Base-by-base conservation (phyloP, 257 asterid genomes). In the Agastache rugosa region DNA sequence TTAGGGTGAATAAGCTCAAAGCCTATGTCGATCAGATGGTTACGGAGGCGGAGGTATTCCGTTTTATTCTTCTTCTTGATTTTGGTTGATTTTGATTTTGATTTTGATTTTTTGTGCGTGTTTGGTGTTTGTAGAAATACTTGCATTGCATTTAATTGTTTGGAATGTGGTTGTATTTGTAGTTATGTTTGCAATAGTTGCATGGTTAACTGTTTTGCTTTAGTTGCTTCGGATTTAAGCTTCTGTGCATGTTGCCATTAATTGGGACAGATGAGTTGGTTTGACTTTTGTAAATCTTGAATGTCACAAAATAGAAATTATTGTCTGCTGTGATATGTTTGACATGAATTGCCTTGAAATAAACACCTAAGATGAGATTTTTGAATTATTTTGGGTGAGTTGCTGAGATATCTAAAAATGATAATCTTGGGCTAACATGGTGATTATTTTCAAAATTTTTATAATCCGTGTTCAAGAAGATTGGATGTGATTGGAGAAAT, bases 21-120 rank as follows among this genome's bases (percentile, higher is more conserved):
- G 87, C 84, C 17, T 91, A 93, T 80, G 98, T 93, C 8, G 97
- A 93, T 77, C 88, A 82, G 83, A 93, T 93, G 98, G 90, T 93
- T 74, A 50, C 56, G 71, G 97, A 93, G 81, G 90, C 98, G 11
- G 88, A 93, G 98, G 98, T 93, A 80, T 34, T 68, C 17, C 11
- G 0, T 47, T n/a, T 63, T 20, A 0, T 11, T 5, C 61, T 31
- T 16, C 4, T 42, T 42, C 6, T 31, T 3, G 37, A 31, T 31
- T 31, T 31, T 31, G 37, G 37, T 31, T 5, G 37, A 31, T 31
- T 31, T 31, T 58, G 44, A 14, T 27, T 25, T 23, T 27, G 67
- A 15, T 41, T 71, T 42, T 25, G 25, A 20, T 63, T 44, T n/a
- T n/a, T n/a, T 10, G 34, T 22, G 8, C 0, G 11, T 12, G 11